Conservation (phyloP, 768 basidiomycete genomes). For the Amanita jacksonii region DNA sequence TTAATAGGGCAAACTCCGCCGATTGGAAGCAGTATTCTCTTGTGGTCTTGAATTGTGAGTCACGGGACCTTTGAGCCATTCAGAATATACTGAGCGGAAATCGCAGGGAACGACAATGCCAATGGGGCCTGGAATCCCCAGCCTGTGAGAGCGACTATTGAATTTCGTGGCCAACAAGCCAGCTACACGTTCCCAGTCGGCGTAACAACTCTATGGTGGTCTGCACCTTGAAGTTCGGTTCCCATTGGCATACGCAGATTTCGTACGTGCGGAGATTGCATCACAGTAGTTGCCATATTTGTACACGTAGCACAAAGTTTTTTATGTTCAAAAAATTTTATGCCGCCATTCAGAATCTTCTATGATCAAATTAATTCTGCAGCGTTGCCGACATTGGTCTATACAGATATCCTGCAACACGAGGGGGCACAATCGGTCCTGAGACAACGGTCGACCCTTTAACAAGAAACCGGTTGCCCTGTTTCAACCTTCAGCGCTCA, state of each 20-base stretch:
- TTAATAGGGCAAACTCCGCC: conserved; percentile 36
- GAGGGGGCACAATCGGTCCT: background rate
- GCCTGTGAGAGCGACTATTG: conserved; percentile 48
- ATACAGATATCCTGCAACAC: background rate
- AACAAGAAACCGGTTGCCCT: background rate
- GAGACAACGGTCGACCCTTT: background rate
- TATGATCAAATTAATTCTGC: background rate
- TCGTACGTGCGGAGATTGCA: too few species aligned
- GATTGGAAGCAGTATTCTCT: conserved; percentile 62
- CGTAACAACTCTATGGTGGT: conserved; percentile 51
- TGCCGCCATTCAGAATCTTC: background rate
- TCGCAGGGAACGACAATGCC: conserved; percentile 35
- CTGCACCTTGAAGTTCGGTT: conserved; percentile 13
- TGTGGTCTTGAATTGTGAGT: conserved; percentile 63
- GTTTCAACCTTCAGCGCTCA: background rate
- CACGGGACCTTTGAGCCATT: background rate
- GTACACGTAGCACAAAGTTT: too few species aligned
- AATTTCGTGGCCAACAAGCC: conserved; percentile 57
- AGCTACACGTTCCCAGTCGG: conserved; percentile 74
- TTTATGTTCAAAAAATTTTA: too few species aligned
- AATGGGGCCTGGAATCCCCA: conserved; percentile 46
- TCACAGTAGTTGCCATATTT: too few species aligned
- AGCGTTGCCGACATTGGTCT: background rate
- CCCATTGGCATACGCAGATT: background rate
- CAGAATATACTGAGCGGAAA: background rate